These are phyloP conservation scores for apple (Malus domestica) DNA, from an alignment of 306 rosid species.

Conservation along the genomic window DNA sequence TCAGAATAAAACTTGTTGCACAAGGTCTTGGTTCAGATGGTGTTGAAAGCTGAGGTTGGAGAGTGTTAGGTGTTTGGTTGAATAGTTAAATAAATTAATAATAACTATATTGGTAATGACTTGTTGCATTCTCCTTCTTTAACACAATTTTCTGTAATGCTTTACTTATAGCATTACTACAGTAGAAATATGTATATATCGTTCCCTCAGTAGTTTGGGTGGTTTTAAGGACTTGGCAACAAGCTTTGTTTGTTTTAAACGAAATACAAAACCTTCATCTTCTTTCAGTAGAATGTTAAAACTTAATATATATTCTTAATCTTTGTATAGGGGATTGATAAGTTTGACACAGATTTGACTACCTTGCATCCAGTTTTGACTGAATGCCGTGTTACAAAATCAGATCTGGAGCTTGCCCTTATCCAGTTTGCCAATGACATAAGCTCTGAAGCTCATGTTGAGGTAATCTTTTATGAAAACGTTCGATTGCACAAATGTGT, in stretches of 20 bases:
- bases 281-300: neutral
- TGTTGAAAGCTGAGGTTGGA: neutral
- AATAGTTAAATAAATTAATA: neutral
- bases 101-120: neutral
- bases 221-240: neutral
- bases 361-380: constrained; percentile 80
- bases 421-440: constrained; percentile 88
- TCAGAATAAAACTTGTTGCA: neutral
- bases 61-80: neutral
- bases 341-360: constrained; percentile 57
- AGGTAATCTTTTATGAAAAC: constrained; percentile 38
- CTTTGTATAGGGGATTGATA: constrained; percentile 49
- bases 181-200: neutral
- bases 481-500: neutral
- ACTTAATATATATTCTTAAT: constrained; percentile 4
- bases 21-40: neutral
- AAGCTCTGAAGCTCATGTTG: constrained; percentile 90
- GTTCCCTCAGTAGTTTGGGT: neutral
- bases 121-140: neutral
- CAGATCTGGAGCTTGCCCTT: constrained; percentile 72
- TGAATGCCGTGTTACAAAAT: constrained; percentile 83
- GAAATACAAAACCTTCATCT: neutral
- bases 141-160: neutral
- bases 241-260: neutral
- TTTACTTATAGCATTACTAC: neutral